These are phyloP conservation scores for Suillus bovinus DNA, from an alignment of 768 basidiomycete species.

Conservation along the genomic window DNA sequence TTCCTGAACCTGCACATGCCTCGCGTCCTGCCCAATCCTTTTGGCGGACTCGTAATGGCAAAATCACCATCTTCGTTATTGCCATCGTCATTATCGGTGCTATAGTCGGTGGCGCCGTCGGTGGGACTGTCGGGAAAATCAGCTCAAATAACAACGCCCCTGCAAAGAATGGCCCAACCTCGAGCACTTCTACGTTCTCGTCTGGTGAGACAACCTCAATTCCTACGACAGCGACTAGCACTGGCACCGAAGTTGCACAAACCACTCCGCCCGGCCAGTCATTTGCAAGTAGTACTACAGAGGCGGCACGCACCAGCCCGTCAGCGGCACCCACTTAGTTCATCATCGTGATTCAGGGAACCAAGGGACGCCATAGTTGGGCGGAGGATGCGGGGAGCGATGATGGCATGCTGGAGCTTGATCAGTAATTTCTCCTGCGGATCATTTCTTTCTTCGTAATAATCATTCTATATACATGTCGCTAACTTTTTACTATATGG, in stretches of 20 bases:
- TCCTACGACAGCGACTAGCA: too few relatives aligned
- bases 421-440: neutral
- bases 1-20: neutral
- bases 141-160: neutral
- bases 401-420: neutral
- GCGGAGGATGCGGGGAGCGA: neutral
- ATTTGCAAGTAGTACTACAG: rapidly evolving
- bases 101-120: conserved; percentile 60
- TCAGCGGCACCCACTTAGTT: too few relatives aligned
- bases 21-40: conserved; percentile 35
- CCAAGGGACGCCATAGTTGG: too few relatives aligned
- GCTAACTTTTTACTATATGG: neutral
- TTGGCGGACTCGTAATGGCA: conserved; percentile 49
- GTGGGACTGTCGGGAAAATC: conserved; percentile 41
- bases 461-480: neutral
- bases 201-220: neutral
- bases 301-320: too few relatives aligned
- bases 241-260: too few relatives aligned
- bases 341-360: too few relatives aligned
- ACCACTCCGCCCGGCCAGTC: too few relatives aligned
- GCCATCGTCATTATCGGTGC: conserved; percentile 48
- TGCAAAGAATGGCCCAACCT: neutral
- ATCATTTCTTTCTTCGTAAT: neutral
- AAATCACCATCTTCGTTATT: conserved; percentile 38
- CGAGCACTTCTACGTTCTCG: neutral